phyloP scores from a whole-genome alignment of 1,284 basidiomycete genomes.

The Trametes versicolor region DNA sequence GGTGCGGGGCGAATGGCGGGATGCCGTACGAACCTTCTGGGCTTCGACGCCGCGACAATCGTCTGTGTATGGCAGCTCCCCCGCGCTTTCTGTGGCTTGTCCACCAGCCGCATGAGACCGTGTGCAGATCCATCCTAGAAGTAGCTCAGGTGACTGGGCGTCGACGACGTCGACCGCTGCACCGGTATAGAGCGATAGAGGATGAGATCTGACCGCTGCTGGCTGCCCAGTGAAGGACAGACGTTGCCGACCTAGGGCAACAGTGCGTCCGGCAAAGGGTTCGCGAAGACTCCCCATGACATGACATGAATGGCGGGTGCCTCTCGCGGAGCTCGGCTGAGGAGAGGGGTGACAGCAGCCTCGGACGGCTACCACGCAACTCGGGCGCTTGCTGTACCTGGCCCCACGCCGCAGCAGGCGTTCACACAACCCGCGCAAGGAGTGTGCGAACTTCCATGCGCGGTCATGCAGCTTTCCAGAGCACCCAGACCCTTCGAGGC shows the following conservation, averaged over 20 bases:
- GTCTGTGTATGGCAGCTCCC: conserved; percentile 9
- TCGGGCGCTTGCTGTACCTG: conserved; percentile 5
- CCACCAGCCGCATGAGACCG: conserved; percentile 18
- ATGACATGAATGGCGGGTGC: not conserved
- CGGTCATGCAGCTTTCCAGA: not conserved
- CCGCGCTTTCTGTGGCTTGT: conserved; percentile 1
- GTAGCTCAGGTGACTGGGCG: conserved; percentile 9
- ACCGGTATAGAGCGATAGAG: not conserved
- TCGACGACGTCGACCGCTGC: not conserved
- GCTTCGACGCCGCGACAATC: conserved; percentile 16
- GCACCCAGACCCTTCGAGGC: not conserved
- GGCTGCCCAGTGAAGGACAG: not conserved
- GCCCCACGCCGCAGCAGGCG: conserved; percentile 12
- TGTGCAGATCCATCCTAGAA: conserved; percentile 1
- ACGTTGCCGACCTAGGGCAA: not conserved
- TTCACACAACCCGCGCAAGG: conserved; percentile 10
- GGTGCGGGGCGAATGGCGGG: conserved; percentile 14
- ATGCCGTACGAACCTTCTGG: conserved; percentile 27
- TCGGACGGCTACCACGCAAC: conserved; percentile 1
- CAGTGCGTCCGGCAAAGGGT: not conserved
- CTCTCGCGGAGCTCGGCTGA: not conserved
- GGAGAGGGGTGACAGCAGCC: conserved; percentile 7
- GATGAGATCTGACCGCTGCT: conserved; percentile 8
- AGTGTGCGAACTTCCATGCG: conserved; percentile 10
- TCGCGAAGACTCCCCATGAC: not conserved